These are phyloP conservation scores for Colletotrichum tropicale DNA, from an alignment of 2,329 filamentous ascomycete species.

Conservation along the genomic window DNA sequence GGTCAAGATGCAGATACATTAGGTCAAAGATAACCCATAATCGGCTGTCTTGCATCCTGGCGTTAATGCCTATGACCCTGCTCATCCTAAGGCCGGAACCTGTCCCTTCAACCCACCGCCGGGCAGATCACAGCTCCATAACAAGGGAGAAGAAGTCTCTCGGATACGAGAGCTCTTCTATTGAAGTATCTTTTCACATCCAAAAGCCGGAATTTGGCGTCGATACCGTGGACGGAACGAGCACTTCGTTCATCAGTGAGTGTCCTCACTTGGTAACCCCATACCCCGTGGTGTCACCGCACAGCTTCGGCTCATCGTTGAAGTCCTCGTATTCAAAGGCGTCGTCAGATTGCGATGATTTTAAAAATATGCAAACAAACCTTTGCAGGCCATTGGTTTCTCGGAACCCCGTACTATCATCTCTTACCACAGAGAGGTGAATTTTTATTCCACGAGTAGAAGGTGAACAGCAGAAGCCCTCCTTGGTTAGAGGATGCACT, in stretches of 20 bases:
- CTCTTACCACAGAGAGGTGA: background rate
- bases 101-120: background rate
- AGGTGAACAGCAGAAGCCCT: background rate
- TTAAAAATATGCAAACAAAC: background rate
- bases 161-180: background rate
- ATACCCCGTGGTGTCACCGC: background rate
- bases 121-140: background rate
- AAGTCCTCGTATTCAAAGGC: background rate
- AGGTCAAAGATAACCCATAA: background rate
- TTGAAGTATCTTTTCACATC: background rate
- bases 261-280: background rate
- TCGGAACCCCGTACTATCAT: background rate
- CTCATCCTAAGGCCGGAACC: background rate
- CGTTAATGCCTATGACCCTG: background rate
- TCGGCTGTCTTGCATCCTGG: background rate
- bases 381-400: background rate
- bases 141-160: background rate
- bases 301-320: background rate
- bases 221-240: background rate
- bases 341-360: background rate
- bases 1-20: background rate
- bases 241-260: background rate
- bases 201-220: background rate
- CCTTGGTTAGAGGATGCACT: background rate
- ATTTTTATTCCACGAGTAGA: background rate